Evolutionary conservation across 768 basidiomycete species (phyloP), one percentile per base, ranked within the genome.

Genomic region (Sutorius australiensis): DNA sequence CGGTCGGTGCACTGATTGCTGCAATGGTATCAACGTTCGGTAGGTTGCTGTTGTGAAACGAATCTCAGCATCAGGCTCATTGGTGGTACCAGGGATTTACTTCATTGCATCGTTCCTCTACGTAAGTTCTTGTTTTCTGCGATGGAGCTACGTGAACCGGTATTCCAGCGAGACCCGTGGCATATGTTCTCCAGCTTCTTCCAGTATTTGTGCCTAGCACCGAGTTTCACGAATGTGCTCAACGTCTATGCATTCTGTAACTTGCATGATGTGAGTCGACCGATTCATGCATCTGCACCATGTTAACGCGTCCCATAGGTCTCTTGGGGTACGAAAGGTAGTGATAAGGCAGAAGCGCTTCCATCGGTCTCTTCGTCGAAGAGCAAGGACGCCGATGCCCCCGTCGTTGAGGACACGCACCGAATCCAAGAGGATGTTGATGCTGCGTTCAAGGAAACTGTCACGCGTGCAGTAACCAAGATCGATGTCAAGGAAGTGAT

Each of bases 181-280:
- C 95, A 98, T 72, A 88, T 98, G 85, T 86, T 95, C 72, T 90
- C 91, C 24, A 93, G 91, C 61, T 93, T 97, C 79, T 74, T 87
- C 61, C 95, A 95, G 67, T 95, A 95, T 67, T 74, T 95, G 46
- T 86, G 85, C 63, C 71, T 98, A 52, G 95, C 95, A 11, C 91
- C 92, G 1, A 91, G 88, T 61, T 95, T 95, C 74, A 94, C 87
- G 33, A 98, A 97, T 67, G 87, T 98, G 41, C 80, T 95, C 61
- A 95, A 95, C 71, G 90, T 95, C 34, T 98, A 98, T 67, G 94
- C 95, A 1, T 98, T 98, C 78, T 97, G 93, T 73, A 97, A 97
- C 73, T 74, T 97, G 71, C 92, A 92, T 67, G 93, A 94, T 69
- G 89, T 89, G 56, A 42, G 78, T 69, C 3, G 45, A 50, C 24